These are phyloP conservation scores for Pseudocohnilembus persalinus DNA, from an alignment of 169 alveolate species.

Conservation along the genomic window DNA sequence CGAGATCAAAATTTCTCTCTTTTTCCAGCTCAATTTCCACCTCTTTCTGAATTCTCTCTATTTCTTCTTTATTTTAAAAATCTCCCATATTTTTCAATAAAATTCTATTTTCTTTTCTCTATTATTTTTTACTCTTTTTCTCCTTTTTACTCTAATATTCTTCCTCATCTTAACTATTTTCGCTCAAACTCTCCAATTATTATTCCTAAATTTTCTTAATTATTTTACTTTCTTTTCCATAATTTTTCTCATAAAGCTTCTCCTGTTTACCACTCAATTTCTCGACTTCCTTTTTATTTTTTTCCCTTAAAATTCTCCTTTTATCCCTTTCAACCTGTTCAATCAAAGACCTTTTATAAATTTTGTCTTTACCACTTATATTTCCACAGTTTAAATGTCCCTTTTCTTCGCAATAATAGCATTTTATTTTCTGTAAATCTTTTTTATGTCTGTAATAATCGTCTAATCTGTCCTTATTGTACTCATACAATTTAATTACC, in stretches of 20 bases:
- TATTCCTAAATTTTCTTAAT: too few species aligned
- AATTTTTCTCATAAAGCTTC: neutral
- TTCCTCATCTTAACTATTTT: too few species aligned
- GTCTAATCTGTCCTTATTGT: neutral
- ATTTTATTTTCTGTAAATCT: neutral
- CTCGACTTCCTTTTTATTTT: neutral
- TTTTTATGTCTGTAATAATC: neutral
- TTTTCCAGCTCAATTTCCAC: too few species aligned
- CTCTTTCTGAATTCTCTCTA: too few species aligned
- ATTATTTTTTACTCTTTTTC: too few species aligned
- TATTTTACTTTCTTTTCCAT: neutral
- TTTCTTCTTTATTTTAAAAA: too few species aligned
- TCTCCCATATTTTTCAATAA: too few species aligned
- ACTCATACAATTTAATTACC: neutral
- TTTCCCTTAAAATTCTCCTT: neutral
- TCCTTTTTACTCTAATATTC: too few species aligned
- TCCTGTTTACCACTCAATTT: neutral
- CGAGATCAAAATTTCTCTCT: too few species aligned
- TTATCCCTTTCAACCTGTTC: neutral
- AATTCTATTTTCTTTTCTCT: too few species aligned
- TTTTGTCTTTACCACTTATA: neutral
- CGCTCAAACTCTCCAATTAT: too few species aligned
- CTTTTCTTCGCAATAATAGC: neutral
- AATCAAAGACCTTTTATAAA: neutral
- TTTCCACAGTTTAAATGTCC: neutral